Percentiles rank a stretch among this genome's conserved stretches.
Evolutionary conservation across 129 eudicot species (phyloP).

Genomic region (Flaveria brownii): DNA sequence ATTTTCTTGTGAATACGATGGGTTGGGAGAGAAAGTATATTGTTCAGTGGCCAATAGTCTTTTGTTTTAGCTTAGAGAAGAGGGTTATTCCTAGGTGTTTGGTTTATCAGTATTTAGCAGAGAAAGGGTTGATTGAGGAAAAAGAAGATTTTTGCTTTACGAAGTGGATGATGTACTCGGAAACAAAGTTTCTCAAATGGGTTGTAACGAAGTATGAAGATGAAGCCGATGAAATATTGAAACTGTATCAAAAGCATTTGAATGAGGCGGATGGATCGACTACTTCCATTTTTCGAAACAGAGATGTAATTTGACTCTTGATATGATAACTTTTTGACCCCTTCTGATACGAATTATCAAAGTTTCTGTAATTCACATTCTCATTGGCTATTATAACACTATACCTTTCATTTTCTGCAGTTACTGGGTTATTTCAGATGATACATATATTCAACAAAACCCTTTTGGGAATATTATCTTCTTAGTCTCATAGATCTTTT

Average conservation of each 20-base stretch:
- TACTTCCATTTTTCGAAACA: slow-evolving; percentile 6
- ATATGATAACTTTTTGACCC: not conserved
- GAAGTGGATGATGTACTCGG: slow-evolving; percentile 33
- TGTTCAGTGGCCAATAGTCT: slow-evolving; percentile 23
- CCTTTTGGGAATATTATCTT: not conserved
- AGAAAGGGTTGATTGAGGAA: slow-evolving; percentile 40
- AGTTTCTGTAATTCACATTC: slow-evolving; percentile 3
- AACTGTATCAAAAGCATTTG: slow-evolving; percentile 42
- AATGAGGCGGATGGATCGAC: slow-evolving; percentile 26
- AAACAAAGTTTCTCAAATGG: slow-evolving; percentile 33
- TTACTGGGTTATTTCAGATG: not conserved
- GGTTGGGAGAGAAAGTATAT: slow-evolving; percentile 36
- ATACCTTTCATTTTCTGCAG: not conserved
- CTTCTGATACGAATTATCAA: not conserved
- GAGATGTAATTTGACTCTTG: slow-evolving; percentile 9
- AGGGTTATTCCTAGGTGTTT: slow-evolving; percentile 54
- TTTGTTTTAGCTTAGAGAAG: slow-evolving; percentile 41
- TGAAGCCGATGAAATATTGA: slow-evolving; percentile 41
- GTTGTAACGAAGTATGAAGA: slow-evolving; percentile 27
- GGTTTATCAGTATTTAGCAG: slow-evolving; percentile 37
- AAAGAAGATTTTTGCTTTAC: slow-evolving; percentile 17
- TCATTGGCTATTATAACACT: not conserved
- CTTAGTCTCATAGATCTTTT: not conserved
- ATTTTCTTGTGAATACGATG: slow-evolving; percentile 49
- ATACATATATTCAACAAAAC: not conserved